Evolutionary conservation across 495 filamentous ascomycete species (phyloP), one percentile per base, ranked within the genome.

Genomic region (Neurospora pannonica): DNA sequence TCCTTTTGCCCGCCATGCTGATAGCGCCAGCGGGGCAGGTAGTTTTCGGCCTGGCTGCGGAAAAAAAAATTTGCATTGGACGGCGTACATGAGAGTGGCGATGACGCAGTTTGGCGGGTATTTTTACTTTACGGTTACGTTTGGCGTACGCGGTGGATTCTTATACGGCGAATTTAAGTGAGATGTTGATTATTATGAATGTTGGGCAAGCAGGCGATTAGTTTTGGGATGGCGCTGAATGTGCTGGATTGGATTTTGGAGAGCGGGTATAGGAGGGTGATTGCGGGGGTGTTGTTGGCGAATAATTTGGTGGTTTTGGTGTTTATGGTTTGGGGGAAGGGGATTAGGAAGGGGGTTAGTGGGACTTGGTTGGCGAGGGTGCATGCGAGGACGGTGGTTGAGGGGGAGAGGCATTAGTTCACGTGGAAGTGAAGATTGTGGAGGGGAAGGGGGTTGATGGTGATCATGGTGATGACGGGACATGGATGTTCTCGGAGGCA

Each of bases 161-260:
- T 71, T 92, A 93, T 80, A 90, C 89, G 74, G 86, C 86, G 37
- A 84, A 90, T 48, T 82, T 89, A 0, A 88, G 88, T 17, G 87
- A 88, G 70, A 87, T 91, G 78, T 85, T 90, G 74, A 88, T 91
- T 15, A 82, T 85, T 46, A 88, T 89, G 74, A 90, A 89, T 4
- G 83, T 90, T 5, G 87, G 89, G 40, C n/a, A 91, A 91, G 82
- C 90, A 91, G 74, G 77, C 88, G 1, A 87, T 88, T 31, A 85
- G 82, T 36, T 84, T 83, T 42, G 81, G 82, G 2, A 67, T 84
- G 10, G 78, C 79, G 0, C 81, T 79, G 48, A 76, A 80, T 21
- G 77, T 84, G 19, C 72, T 84, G 7, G 78, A 82, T 71, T 84
- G 83, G 82, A 79, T 84, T 37, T 74, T 76, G 54, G 70, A 80